Evolutionary conservation across 2,329 filamentous ascomycete genomes (phyloP).

Genomic region (Nemania abortiva): DNA sequence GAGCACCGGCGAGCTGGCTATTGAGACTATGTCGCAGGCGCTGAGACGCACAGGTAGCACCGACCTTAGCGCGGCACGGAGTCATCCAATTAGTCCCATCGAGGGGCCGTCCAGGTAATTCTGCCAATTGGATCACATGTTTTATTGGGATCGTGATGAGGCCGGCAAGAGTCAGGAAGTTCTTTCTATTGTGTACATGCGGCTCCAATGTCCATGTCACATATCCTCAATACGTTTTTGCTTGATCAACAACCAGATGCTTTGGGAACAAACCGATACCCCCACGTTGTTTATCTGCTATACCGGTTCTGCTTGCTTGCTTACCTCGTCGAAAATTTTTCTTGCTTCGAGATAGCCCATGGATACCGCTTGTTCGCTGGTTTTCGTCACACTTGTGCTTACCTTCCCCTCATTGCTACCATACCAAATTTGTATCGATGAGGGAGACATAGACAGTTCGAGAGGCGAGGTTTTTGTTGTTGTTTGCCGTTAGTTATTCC

Average conservation of each 20-base stretch:
- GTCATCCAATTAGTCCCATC: slow-evolving; percentile 69
- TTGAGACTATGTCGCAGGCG: slow-evolving; percentile 95
- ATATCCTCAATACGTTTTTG: slow-evolving; percentile 18
- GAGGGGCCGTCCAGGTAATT: slow-evolving; percentile 55
- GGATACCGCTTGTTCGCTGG: slow-evolving; percentile 47
- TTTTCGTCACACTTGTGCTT: slow-evolving; percentile 14
- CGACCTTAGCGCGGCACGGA: slow-evolving; percentile 73
- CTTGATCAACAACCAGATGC: slow-evolving; percentile 7
- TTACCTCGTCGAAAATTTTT: slow-evolving; percentile 4
- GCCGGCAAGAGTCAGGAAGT: slow-evolving; percentile 3
- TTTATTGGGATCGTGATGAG: neutral
- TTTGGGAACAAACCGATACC: slow-evolving; percentile 17
- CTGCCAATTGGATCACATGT: neutral
- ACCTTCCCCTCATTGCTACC: slow-evolving; percentile 24
- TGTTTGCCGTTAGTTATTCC: slow-evolving; percentile 18
- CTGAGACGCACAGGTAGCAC: slow-evolving; percentile 86
- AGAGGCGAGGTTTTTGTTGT: slow-evolving; percentile 1
- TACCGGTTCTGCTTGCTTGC: slow-evolving; percentile 26
- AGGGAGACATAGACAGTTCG: slow-evolving; percentile 7
- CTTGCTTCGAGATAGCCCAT: slow-evolving; percentile 41
- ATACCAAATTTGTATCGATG: neutral
- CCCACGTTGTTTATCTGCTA: slow-evolving; percentile 26
- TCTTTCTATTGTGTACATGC: slow-evolving; percentile 8
- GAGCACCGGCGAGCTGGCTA: slow-evolving; percentile 76
- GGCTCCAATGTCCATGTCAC: neutral